These are phyloP conservation scores for Botrytis hyacinthi DNA, from an alignment of 2,329 filamentous ascomycete genomes.

Conservation along the genomic window DNA sequence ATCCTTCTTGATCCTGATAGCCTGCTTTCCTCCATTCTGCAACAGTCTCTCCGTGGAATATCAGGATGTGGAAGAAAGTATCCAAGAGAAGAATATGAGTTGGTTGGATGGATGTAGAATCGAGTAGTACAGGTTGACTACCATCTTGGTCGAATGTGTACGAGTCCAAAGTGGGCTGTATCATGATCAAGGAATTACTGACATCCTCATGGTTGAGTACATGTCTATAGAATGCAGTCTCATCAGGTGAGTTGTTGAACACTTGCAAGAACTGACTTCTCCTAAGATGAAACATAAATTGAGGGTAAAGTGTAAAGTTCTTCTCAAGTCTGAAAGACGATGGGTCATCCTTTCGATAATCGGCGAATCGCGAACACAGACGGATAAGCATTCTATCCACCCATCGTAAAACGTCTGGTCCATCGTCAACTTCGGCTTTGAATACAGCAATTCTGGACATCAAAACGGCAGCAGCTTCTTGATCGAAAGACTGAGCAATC, in stretches of 20 bases:
- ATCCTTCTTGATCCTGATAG: conserved; percentile 96
- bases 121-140: conserved; percentile 86
- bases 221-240: conserved; percentile 98
- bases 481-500: conserved; percentile 95
- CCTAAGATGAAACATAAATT: conserved; percentile 99
- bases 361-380: conserved; percentile 92
- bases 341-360: conserved; percentile 97
- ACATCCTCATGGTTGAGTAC: conserved; percentile 97
- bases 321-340: conserved; percentile 96
- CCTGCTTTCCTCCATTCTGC: conserved; percentile 97
- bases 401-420: conserved; percentile 96
- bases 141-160: conserved; percentile 97
- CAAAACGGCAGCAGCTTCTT: conserved; percentile 93
- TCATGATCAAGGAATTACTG: conserved; percentile 96
- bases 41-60: conserved; percentile 97
- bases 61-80: conserved; percentile 99
- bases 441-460: conserved; percentile 99
- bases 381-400: conserved; percentile 98
- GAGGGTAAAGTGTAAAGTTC: conserved; percentile 98
- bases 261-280: conserved; percentile 97
- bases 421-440: conserved; percentile 97
- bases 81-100: conserved; percentile 92
- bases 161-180: conserved; percentile 94
- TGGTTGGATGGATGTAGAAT: conserved; percentile 93
- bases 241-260: conserved; percentile 98